A percentile compares a stretch with the other conserved stretches of the same genome.
Conservation (phyloP, 129 eudicot species). For the Deinandra increscens region DNA sequence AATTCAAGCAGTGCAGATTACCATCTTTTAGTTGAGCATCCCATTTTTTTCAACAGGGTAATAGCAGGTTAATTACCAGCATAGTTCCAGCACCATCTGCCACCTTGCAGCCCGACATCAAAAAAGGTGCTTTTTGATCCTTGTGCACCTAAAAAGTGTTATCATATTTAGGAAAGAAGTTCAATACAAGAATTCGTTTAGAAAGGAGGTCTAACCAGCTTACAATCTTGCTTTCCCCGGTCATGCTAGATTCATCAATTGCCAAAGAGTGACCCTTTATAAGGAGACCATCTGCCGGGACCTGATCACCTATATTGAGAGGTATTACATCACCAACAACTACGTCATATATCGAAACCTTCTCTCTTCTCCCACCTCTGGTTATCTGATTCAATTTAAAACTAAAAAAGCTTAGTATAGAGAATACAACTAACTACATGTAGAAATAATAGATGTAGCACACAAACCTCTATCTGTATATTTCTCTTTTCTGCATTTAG, state of each 20-base stretch:
- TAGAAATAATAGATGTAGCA: not conserved
- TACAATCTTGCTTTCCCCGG: constrained; percentile 99
- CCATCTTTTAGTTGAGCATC: too few species aligned
- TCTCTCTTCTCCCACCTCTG: constrained; percentile 87
- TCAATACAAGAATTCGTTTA: constrained; percentile 5
- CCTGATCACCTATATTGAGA: constrained; percentile 97
- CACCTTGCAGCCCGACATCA: constrained; percentile 94
- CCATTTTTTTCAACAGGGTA: too few species aligned
- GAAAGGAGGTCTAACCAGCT: constrained; percentile 44
- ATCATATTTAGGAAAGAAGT: constrained; percentile 17
- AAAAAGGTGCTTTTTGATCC: constrained; percentile 75
- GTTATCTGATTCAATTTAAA: constrained; percentile 49
- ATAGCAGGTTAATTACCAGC: constrained; percentile 55
- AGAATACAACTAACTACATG: not conserved
- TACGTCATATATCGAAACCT: constrained; percentile 75
- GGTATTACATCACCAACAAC: constrained; percentile 97
- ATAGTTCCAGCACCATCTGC: constrained; percentile 97
- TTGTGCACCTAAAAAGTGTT: constrained; percentile 57
- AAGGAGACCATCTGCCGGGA: constrained; percentile 93
- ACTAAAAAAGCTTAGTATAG: not conserved
- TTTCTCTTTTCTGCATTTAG: constrained; percentile 87
- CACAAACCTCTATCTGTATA: constrained; percentile 74
- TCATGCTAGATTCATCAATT: constrained; percentile 98
- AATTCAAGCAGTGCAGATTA: too few species aligned
- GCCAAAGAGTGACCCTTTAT: constrained; percentile 80